Base-by-base conservation (phyloP, 2,329 filamentous ascomycete genomes). In the Rhynchosporium secalis region DNA sequence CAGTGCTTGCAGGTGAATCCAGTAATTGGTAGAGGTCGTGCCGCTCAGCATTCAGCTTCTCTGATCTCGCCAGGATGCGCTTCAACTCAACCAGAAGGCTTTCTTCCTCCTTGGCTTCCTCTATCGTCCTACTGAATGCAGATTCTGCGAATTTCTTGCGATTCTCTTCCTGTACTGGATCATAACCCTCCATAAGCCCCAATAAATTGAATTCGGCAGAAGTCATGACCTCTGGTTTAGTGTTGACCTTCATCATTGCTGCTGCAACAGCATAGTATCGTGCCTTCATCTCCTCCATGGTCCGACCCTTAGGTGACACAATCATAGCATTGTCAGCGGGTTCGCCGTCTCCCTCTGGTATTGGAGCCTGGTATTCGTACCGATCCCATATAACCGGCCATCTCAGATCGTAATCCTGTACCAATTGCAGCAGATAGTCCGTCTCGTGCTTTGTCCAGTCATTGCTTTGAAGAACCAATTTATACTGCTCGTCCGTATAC, bases 381-480 rank as follows among this genome's bases (percentile, higher is more conserved):
- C 94, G 90, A 75, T 99, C 95, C 81, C 89, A 91, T 64, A 99
- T 91, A 15, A 98, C 76, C 3, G 94, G 84, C 92, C 95, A 99
- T 68, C 95, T 88, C 64, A 96, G 82, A 72, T 96, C 92, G 72
- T 87, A 96, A 52, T 93, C 89, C 62, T 83, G 83, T 13, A 86
- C 90, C 41, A 94, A 75, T 3, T 85, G 79, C 73, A 98, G 83
- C 66, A 99, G 77, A 73, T 97, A 97, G 73, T 97, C 92, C 8
- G 95, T 99, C 77, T 99, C 95, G 70, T 95, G 89, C 72, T 89
- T 91, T 13, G 90, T 88, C 95, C 95, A 99, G 69, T 94, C 87
- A 13, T 85, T 80, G 72, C 82, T 89, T 69, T 86, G 83, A 56
- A 99, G 77, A 65, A 89, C 85, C 62, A 86, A 81, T 64, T 88